Evolutionary conservation across 768 basidiomycete species (phyloP).

Genomic region (Lactarius hengduanensis): DNA sequence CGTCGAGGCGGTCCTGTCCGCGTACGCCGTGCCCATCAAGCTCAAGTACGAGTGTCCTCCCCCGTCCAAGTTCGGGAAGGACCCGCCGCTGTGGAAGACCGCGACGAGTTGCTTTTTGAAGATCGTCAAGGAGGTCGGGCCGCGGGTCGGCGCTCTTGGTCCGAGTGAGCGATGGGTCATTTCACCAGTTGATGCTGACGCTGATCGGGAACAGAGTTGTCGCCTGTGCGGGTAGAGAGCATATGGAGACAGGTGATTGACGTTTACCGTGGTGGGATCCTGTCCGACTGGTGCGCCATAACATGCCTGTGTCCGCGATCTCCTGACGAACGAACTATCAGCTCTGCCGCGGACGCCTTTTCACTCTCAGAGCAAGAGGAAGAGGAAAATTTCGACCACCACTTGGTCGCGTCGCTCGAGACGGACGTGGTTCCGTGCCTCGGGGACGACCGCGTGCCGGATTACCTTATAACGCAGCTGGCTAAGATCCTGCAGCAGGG

Average conservation of each 20-base stretch:
- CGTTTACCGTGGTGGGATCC: constrained; percentile 75
- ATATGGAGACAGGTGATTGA: constrained; percentile 86
- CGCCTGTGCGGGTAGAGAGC: constrained; percentile 65
- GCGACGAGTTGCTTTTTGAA: constrained; percentile 79
- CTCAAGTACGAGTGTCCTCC: constrained; percentile 94
- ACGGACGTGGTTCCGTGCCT: constrained; percentile 77
- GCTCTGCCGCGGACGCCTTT: constrained; percentile 57
- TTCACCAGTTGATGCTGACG: constrained; percentile 1
- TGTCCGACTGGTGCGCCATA: constrained; percentile 72
- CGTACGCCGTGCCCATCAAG: constrained; percentile 88
- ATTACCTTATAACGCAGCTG: constrained; percentile 63
- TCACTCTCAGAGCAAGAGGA: constrained; percentile 63
- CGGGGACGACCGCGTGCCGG: constrained; percentile 66
- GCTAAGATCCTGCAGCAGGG: constrained; percentile 72
- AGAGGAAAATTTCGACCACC: constrained; percentile 84
- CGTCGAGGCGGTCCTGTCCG: constrained; percentile 76
- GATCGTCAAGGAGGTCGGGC: constrained; percentile 65
- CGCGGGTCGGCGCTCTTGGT: constrained; percentile 50
- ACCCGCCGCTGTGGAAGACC: constrained; percentile 90
- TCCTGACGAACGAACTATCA: constrained; percentile 32
- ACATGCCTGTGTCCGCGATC: neutral
- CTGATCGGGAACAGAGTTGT: constrained; percentile 43
- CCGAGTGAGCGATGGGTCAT: constrained; percentile 43
- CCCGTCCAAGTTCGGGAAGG: constrained; percentile 84
- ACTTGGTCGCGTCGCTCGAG: constrained; percentile 76